Evolutionary conservation across 345 rosid genomes (phyloP).

Genomic region (Dimocarpus longan): DNA sequence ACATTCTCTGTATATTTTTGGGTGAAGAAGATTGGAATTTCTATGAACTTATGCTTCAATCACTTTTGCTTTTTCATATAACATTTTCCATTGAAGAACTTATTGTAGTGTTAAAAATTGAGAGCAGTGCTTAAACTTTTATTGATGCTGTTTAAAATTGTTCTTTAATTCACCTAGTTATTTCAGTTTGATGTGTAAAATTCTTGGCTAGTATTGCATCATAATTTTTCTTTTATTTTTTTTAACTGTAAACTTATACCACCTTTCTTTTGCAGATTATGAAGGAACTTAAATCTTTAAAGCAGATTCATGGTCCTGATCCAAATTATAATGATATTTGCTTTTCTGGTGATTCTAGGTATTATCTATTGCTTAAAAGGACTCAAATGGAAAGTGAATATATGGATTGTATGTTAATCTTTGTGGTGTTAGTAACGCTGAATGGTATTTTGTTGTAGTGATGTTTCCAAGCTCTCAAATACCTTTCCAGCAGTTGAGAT

Average conservation of each 20-base stretch:
- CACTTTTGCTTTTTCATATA: background rate
- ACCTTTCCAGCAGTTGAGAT: slow-evolving; percentile 75
- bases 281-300: slow-evolving; percentile 59
- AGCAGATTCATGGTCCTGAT: slow-evolving; percentile 84
- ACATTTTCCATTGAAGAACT: background rate
- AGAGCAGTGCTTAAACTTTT: background rate
- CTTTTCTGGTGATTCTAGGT: slow-evolving; percentile 78
- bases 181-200: background rate
- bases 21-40: background rate
- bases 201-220: background rate
- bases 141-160: background rate
- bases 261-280: slow-evolving; percentile 47
- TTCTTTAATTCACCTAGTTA: slow-evolving; percentile 3
- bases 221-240: background rate
- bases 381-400: background rate
- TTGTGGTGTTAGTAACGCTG: slow-evolving; percentile 23
- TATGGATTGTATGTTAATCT: background rate
- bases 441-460: slow-evolving; percentile 43
- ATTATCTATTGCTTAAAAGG: slow-evolving; percentile 24
- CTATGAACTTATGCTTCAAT: background rate
- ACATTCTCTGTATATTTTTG: background rate
- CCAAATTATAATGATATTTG: slow-evolving; percentile 88
- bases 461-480: slow-evolving; percentile 53
- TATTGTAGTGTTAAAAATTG: background rate
- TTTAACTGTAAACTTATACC: background rate